phyloP scores from a whole-genome alignment of 768 basidiomycete species.

The Lentinus brumalis region DNA sequence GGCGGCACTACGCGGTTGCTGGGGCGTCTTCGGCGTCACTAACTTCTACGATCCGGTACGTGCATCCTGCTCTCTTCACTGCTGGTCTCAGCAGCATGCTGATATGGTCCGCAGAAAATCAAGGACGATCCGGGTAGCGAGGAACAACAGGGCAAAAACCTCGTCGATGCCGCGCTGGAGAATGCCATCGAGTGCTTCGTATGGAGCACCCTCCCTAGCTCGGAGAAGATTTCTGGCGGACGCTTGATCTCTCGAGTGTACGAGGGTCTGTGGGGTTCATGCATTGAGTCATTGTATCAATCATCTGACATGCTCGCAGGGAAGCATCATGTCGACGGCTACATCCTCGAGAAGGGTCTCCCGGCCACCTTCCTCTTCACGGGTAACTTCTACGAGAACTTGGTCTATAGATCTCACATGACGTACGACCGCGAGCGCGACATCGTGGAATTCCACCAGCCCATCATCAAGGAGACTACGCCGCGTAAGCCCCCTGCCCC shows the following conservation, averaged over 20 bases:
- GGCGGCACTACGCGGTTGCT: slow-evolving; percentile 17
- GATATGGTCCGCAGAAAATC: slow-evolving; percentile 13
- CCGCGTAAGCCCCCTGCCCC: slow-evolving; percentile 3
- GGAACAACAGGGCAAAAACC: slow-evolving; percentile 23
- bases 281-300: background rate
- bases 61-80: background rate
- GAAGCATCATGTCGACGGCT: slow-evolving; percentile 24
- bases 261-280: slow-evolving; percentile 11
- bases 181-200: slow-evolving; percentile 21
- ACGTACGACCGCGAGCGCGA: slow-evolving; percentile 17
- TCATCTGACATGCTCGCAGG: background rate
- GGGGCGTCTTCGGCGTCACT: slow-evolving; percentile 25
- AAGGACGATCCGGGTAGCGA: slow-evolving; percentile 24
- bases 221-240: slow-evolving; percentile 20
- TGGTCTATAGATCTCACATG: slow-evolving; percentile 22
- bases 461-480: slow-evolving; percentile 19
- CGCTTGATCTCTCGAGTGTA: slow-evolving; percentile 22
- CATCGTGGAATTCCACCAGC: slow-evolving; percentile 22
- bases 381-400: slow-evolving; percentile 27
- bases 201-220: slow-evolving; percentile 25
- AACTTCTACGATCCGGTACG: slow-evolving; percentile 25
- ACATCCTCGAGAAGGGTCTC: slow-evolving; percentile 18
- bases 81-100: no score
- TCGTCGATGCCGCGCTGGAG: slow-evolving; percentile 19
- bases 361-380: slow-evolving; percentile 22